Base-by-base conservation (phyloP, 257 asterid species). In the Rubia yunnanensis region DNA sequence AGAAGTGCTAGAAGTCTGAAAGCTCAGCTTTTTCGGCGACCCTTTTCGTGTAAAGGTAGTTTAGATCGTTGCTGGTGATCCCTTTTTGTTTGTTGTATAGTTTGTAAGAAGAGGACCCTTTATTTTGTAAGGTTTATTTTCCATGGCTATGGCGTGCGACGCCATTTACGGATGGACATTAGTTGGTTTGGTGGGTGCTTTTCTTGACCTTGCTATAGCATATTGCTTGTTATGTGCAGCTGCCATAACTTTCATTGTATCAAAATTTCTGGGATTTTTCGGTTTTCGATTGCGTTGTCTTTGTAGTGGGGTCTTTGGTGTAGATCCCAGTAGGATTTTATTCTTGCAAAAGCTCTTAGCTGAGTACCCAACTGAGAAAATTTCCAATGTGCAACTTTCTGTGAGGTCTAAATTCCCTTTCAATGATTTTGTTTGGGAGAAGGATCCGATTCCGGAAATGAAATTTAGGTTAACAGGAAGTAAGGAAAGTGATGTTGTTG, bases 121-220 rank as follows among this genome's bases (percentile, higher is more conserved):
- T 60, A 15, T 17, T 5, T 38, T 4, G 58, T 31, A 34, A 64
- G 73, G 78, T 58, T 27, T 61, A 27, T 27, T 26, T n/a, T 68
- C 73, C 1, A 59, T 73, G 68, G 66, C 80, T 73, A 91, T 88
- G 98, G 87, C 80, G 10, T 88, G 98, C 81, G 76, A 74, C 69
- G 81, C 77, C 50, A 71, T 72, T 46, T 78, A 78, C 30, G 70
- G 62, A 74, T 94, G 99, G 99, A 86, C 77, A 73, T 79, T 94
- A 70, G 76, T 80, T 71, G 87, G 89, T 65, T 72, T 94, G 70
- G 83, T 83, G 31, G 90, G 85, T 66, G 92, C 95, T 61, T 88
- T 87, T 83, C 80, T 90, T 82, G 96, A 89, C 85, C 96, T 94
- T 26, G 84, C 79, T 20, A 82, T 90, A 59, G 88, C 89, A 10